Base-by-base conservation (phyloP, 192 early-diverging fungal species). In the Coemansia sp. region DNA sequence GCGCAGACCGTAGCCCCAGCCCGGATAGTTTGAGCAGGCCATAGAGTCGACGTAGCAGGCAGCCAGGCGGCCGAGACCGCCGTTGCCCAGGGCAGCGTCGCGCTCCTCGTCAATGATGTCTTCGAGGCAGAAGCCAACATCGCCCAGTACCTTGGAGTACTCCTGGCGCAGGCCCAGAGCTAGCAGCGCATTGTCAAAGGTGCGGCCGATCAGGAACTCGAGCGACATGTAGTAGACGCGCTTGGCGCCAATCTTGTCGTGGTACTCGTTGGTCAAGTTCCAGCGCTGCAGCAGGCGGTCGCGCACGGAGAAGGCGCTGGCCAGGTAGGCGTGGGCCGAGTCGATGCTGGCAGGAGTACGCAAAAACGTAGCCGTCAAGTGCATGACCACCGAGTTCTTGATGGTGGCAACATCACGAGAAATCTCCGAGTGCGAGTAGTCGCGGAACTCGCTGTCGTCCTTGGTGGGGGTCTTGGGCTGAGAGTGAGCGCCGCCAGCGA, bases 41-140 rank as follows among this genome's bases (percentile, higher is more conserved):
- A 98, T 75, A 35, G 96, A 97, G 80, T 98, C 93, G 89, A 99
- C 94, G 68, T 96, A 99, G 78, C 97, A 99, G 44, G 97, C 97
- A 2, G 97, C 97, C 59, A 99, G 84, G 38, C 97, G 93, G 59
- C 95, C 97, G 8, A 99, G 84, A 73, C 97, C 97, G 67, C 97
- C 97, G 73, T 99, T 99, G 40, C 97, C 97, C 37, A 99, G 89
- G 3, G 94, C 97, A 8, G 97, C 95, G 73, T 99, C 96, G 62
- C 88, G 87, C 83, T 99, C 97, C 81, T 98, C 89, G 67, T 93
- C 89, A 47, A 99, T 86, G 53, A 94, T 75, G 68, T 98, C 96
- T 74, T 99, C 97, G 67, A 99, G 80, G 35, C 84, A 80, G 84
- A 99, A 99, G 18, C 97, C 97, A 13, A 99, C 85, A 27, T 90